These are phyloP conservation scores for Xylaria palmicola DNA, from an alignment of 495 filamentous ascomycete genomes.

Conservation along the genomic window DNA sequence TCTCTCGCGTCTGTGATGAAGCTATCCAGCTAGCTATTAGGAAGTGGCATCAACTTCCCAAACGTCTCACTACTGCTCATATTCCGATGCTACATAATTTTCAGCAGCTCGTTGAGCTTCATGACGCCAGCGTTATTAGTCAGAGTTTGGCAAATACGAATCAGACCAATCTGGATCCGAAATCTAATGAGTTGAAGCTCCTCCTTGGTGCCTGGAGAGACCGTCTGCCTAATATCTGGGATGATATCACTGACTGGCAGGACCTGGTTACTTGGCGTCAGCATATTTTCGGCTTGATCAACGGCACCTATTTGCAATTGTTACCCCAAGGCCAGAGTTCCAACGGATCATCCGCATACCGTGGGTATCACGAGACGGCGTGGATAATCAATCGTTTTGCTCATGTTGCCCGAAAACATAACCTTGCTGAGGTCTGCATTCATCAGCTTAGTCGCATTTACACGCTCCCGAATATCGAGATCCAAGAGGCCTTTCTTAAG, in stretches of 20 bases:
- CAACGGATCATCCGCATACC: conserved; percentile 88
- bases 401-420: conserved; percentile 95
- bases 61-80: conserved; percentile 90
- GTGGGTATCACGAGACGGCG: conserved; percentile 96
- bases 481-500: conserved; percentile 98
- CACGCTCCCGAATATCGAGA: conserved; percentile 98
- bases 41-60: conserved; percentile 96
- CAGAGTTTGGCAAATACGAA: conserved; percentile 82
- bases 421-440: conserved; percentile 95
- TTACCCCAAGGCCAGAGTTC: conserved; percentile 79
- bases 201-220: conserved; percentile 95
- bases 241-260: conserved; percentile 99
- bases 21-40: conserved; percentile 93
- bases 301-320: conserved; percentile 84
- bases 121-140: conserved; percentile 96
- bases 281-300: conserved; percentile 97
- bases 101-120: conserved; percentile 96
- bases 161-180: conserved; percentile 80
- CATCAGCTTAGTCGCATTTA: conserved; percentile 96
- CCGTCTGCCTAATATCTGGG: conserved; percentile 94
- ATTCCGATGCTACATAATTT: conserved; percentile 95
- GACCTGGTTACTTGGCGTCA: conserved; percentile 98
- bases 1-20: conserved; percentile 88
- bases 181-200: conserved; percentile 93
- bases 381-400: conserved; percentile 99